Base-by-base conservation (phyloP, 2,329 filamentous ascomycete genomes). In the Exserohilum turcica region DNA sequence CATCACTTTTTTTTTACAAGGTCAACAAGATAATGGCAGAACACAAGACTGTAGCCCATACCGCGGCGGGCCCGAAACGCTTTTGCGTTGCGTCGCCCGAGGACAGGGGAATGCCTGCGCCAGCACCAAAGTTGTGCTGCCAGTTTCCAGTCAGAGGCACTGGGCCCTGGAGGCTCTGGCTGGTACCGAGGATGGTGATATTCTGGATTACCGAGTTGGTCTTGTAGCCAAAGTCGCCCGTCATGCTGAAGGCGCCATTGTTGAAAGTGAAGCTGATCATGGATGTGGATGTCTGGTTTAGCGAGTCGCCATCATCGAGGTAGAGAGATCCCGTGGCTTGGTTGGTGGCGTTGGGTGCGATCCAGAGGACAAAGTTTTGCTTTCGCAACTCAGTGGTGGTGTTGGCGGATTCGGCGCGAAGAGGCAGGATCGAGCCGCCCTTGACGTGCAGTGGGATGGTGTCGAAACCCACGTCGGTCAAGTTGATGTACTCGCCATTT, bases 301-400 rank as follows among this genome's bases (percentile, higher is more conserved):
- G 60, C 12, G 82, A 86, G 43, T 86, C 84, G 2, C 90, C 90
- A 53, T 94, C 90, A 59, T 94, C 90, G 2, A 93, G 75, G 68
- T 92, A 93, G 43, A 94, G 77, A 42, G 79, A 78, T 0, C 91
- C 91, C 0, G 68, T 68, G 0, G 90, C 90, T n/a, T 78, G 82
- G 3, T 86, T 87, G 32, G 86, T 78, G 1, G 71, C 65, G 7
- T 84, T 84, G 0, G 88, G 80, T 0, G 89, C 86, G 35, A 94
- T 81, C 52, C 92, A 71, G 43, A 94, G 78, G 68, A 89, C 84
- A 75, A 93, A 93, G 61, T 86, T 79, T 63, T 88, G 79, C 66
- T 83, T 82, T 38, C 87, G 79, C 21, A 89, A 75, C 57, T 83
- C 89, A 67, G 66, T 85, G 68, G 71, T 92, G 66, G 78, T 90